Percentiles rank a stretch among this genome's conserved stretches.
These are phyloP conservation scores for Exophiala calicioides DNA, from an alignment of 2,329 filamentous ascomycete species.

Conservation along the genomic window DNA sequence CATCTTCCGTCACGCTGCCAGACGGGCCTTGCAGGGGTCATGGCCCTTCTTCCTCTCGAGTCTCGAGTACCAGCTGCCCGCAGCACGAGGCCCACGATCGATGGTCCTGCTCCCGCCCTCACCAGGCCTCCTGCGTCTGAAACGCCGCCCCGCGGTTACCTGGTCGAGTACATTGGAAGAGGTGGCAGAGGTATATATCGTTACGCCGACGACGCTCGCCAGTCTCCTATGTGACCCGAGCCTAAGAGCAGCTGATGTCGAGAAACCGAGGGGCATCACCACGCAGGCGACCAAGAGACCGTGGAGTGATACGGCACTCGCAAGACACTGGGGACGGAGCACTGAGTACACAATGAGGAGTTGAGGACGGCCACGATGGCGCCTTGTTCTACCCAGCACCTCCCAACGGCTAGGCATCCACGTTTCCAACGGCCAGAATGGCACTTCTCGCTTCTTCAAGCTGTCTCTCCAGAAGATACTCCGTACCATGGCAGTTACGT, in stretches of 20 bases:
- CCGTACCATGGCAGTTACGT: too few relatives aligned
- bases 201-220: conserved; percentile 7
- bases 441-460: too few relatives aligned
- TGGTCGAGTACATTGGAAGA: conserved; percentile 10
- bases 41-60: not conserved
- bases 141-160: conserved; percentile 8
- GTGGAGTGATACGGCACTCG: not conserved
- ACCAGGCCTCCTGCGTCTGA: conserved; percentile 3
- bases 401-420: too few relatives aligned
- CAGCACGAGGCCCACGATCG: too few relatives aligned
- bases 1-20: conserved; percentile 11
- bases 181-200: conserved; percentile 10
- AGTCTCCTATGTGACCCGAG: not conserved
- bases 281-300: too few relatives aligned
- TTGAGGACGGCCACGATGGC: not conserved
- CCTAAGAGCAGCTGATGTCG: not conserved
- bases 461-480: too few relatives aligned
- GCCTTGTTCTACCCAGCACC: too few relatives aligned
- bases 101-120: too few relatives aligned
- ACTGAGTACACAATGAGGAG: not conserved
- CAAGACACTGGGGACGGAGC: not conserved
- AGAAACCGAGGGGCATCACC: not conserved
- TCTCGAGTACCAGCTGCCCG: too few relatives aligned
- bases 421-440: too few relatives aligned
- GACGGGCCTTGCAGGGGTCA: conserved; percentile 2